Evolutionary conservation across 352 stramenopile genomes (phyloP).

Genomic region (Phytophthora megakarya): DNA sequence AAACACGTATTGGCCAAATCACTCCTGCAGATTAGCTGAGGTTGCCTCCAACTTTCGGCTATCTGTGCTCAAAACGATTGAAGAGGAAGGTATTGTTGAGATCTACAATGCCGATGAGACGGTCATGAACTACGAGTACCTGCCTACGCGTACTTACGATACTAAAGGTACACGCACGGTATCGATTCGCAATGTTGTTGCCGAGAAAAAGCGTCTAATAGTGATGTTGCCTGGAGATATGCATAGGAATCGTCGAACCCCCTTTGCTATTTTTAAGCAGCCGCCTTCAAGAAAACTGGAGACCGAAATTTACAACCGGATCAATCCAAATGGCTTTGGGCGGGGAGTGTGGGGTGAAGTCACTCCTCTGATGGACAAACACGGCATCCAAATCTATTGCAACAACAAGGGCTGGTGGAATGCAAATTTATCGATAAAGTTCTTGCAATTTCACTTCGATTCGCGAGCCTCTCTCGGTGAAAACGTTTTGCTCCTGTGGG

Average conservation of each 20-base stretch:
- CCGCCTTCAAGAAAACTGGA: neutral
- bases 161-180: slow-evolving; percentile 3
- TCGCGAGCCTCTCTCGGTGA: too few relatives aligned
- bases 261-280: slow-evolving; percentile 32
- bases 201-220: slow-evolving; percentile 22
- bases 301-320: slow-evolving; percentile 3
- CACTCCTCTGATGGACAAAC: neutral
- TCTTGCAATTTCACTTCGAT: slow-evolving; percentile 19
- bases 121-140: slow-evolving; percentile 27
- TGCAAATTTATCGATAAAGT: slow-evolving; percentile 23
- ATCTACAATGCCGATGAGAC: slow-evolving; percentile 14
- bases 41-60: neutral
- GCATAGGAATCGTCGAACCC: slow-evolving; percentile 12
- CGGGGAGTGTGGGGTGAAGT: slow-evolving; percentile 22
- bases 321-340: slow-evolving; percentile 25
- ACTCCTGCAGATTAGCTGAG: neutral
- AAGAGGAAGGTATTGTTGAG: neutral
- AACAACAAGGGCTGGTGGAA: slow-evolving; percentile 20
- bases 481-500: slow-evolving; percentile 14
- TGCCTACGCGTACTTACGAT: slow-evolving; percentile 24
- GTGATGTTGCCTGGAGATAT: slow-evolving; percentile 20
- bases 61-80: neutral
- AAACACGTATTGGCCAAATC: slow-evolving; percentile 7
- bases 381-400: slow-evolving; percentile 26
- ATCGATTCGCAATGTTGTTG: slow-evolving; percentile 21